phyloP scores from a whole-genome alignment of 148 eudicot species.

The Silene uniflora region DNA sequence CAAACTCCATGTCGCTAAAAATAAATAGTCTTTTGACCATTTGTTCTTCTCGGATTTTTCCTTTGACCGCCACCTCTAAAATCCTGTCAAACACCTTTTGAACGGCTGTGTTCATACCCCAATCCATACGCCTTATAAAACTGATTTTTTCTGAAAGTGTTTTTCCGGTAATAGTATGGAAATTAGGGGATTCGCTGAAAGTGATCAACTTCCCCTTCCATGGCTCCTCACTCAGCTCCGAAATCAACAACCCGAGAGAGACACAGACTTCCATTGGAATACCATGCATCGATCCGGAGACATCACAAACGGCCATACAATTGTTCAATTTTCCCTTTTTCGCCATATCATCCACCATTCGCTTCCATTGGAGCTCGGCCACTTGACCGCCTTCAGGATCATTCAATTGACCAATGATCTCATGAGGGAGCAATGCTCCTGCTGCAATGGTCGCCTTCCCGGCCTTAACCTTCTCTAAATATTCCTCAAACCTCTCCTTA shows the following conservation, averaged over 20 bases:
- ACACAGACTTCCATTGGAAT: constrained; percentile 42
- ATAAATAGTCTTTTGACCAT: constrained; percentile 49
- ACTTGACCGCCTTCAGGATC: not conserved
- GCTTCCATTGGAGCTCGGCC: constrained; percentile 51
- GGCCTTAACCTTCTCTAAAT: constrained; percentile 35
- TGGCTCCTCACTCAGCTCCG: constrained; percentile 14
- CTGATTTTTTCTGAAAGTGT: not conserved
- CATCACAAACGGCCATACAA: constrained; percentile 37
- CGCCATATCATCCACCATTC: constrained; percentile 45
- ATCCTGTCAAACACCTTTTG: constrained; percentile 43
- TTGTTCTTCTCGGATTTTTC: constrained; percentile 25
- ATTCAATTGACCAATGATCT: constrained; percentile 29
- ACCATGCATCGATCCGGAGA: constrained; percentile 37
- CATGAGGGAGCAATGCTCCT: constrained; percentile 53
- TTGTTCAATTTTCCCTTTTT: constrained; percentile 35
- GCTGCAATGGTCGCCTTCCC: constrained; percentile 50
- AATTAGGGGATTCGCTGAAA: not conserved
- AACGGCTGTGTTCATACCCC: constrained; percentile 30
- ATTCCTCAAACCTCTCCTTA: constrained; percentile 29
- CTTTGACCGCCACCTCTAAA: constrained; percentile 29
- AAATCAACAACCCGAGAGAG: constrained; percentile 29
- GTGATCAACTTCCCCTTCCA: constrained; percentile 21
- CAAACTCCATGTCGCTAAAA: constrained; percentile 51
- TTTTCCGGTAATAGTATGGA: constrained; percentile 3
- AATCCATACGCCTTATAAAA: not conserved